These are phyloP conservation scores for Podaxis sp. DNA, from an alignment of 768 basidiomycete genomes.

Conservation along the genomic window DNA sequence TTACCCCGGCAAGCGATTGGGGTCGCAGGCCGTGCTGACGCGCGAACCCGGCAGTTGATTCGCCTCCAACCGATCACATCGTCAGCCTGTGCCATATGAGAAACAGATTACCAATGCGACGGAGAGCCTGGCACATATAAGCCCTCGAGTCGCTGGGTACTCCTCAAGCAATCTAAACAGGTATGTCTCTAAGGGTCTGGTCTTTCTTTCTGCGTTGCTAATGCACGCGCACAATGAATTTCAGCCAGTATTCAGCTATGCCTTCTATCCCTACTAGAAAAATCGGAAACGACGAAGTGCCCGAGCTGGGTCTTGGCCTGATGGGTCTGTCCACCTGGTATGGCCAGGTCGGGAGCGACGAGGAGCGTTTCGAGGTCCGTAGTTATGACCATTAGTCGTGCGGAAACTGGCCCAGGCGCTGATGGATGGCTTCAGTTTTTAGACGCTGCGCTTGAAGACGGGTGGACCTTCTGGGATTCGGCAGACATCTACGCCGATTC, in stretches of 20 bases:
- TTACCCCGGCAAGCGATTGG: no score
- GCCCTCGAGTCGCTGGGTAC: no score
- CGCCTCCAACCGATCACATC: no score
- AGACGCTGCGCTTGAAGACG: slow-evolving; percentile 38
- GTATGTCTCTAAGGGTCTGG: no score
- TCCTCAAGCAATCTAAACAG: no score
- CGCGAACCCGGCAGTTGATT: no score
- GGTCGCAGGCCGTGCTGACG: no score
- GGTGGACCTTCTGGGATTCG: slow-evolving; percentile 49
- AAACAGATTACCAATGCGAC: no score
- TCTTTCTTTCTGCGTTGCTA: no score
- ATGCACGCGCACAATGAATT: not conserved
- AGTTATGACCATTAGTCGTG: not conserved
- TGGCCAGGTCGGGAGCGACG: slow-evolving; percentile 45
- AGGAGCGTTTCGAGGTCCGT: slow-evolving; percentile 57
- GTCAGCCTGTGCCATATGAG: no score
- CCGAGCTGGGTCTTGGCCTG: slow-evolving; percentile 57
- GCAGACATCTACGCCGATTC: slow-evolving; percentile 45
- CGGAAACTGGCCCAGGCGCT: not conserved
- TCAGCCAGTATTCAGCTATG: not conserved
- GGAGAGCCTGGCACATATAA: no score
- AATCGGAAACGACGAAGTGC: slow-evolving; percentile 44
- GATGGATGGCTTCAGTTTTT: slow-evolving; percentile 28
- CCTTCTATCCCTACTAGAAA: slow-evolving; percentile 25
- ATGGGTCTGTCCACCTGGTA: slow-evolving; percentile 56